Evolutionary conservation across 2,329 filamentous ascomycete genomes (phyloP).

Genomic region (Incumbomyces lentus): DNA sequence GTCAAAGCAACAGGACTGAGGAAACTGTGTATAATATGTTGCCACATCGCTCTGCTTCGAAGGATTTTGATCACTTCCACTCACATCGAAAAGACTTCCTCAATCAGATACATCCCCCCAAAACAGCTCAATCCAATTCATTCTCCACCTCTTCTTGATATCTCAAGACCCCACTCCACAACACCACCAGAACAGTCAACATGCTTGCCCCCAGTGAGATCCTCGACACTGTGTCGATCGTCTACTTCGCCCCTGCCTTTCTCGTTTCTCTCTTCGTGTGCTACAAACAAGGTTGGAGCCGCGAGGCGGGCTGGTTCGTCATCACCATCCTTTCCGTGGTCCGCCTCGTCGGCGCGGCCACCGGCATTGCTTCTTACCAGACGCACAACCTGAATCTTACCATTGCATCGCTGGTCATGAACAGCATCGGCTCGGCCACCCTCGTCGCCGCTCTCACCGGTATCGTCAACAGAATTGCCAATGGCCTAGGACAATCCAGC

Average conservation of each 20-base stretch:
- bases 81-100: too few relatives aligned
- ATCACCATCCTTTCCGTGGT: conserved; percentile 43
- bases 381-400: conserved; percentile 31
- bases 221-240: conserved; percentile 24
- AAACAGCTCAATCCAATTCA: not conserved
- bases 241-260: conserved; percentile 29
- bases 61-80: too few relatives aligned
- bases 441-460: conserved; percentile 39
- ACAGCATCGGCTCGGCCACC: conserved; percentile 40
- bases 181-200: not conserved
- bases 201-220: conserved; percentile 13
- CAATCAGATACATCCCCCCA: too few relatives aligned
- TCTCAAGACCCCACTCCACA: not conserved
- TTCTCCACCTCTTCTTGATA: not conserved
- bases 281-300: conserved; percentile 29
- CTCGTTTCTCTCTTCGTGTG: conserved; percentile 24
- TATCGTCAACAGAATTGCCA: conserved; percentile 31
- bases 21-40: not conserved
- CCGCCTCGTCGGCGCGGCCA: conserved; percentile 41
- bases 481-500: conserved; percentile 10
- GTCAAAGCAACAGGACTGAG: not conserved
- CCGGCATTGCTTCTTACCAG: conserved; percentile 41
- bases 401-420: conserved; percentile 34
- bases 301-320: conserved; percentile 44
- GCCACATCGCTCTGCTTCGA: too few relatives aligned